These are phyloP conservation scores for Cryptococcus maquisensis DNA, from an alignment of 1,284 basidiomycete genomes.

Conservation along the genomic window DNA sequence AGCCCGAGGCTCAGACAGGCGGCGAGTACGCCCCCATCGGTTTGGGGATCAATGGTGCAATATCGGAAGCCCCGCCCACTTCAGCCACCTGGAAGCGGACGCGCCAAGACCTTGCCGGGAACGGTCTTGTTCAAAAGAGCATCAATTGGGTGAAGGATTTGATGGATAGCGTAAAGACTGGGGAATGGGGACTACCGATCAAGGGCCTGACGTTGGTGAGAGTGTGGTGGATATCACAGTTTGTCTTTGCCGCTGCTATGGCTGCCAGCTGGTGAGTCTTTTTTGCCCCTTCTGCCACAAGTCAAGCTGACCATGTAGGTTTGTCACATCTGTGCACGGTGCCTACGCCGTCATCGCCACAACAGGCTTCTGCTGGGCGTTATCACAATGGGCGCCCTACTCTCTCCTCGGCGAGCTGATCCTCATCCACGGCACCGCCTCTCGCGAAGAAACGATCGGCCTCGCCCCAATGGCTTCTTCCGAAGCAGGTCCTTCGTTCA, in stretches of 20 bases:
- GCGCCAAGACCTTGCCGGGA: constrained; percentile 15
- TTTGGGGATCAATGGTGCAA: not conserved
- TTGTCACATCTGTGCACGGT: constrained; percentile 44
- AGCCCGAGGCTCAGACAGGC: constrained; percentile 17
- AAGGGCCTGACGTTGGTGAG: constrained; percentile 42
- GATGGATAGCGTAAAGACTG: constrained; percentile 21
- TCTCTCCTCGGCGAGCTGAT: constrained; percentile 49
- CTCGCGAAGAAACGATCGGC: constrained; percentile 11
- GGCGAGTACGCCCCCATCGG: not conserved
- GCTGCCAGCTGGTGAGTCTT: constrained; percentile 46
- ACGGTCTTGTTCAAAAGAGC: constrained; percentile 5
- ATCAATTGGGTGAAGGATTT: constrained; percentile 9
- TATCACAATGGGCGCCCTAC: constrained; percentile 52
- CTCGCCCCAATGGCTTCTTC: constrained; percentile 13
- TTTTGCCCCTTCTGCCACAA: not conserved
- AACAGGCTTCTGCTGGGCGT: constrained; percentile 53
- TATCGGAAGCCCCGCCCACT: constrained; percentile 11
- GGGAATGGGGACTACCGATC: constrained; percentile 35
- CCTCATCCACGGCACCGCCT: constrained; percentile 35
- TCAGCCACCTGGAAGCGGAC: constrained; percentile 32
- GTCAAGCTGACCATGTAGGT: constrained; percentile 19
- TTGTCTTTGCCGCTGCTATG: constrained; percentile 47
- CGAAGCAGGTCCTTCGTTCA: constrained; percentile 5
- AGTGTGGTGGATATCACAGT: constrained; percentile 41
- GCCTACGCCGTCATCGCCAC: constrained; percentile 51